Evolutionary conservation across 331 rosid species (phyloP), one percentile per base, ranked within the genome.

Genomic region (Prunus yedoensis): DNA sequence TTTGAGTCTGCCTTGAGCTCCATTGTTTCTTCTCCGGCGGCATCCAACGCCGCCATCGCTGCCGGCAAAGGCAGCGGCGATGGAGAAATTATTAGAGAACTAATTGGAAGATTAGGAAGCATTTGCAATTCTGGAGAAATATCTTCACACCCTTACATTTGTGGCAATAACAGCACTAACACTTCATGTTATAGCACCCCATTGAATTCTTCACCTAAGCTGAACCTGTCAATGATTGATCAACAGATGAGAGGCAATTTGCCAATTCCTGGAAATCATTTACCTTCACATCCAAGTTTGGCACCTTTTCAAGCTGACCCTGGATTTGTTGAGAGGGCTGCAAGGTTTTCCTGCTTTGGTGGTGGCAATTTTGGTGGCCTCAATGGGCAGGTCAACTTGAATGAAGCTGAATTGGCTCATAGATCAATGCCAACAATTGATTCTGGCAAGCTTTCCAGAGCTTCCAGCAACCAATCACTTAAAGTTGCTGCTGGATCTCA

Each of bases 1-100:
- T 83, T 88, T 79, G 91, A 83, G 77, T 88, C 89, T 58, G 87
- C 87, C 56, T 47, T 88, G 73, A 88, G 89, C 61, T 88, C 91
- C 68, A 85, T 88, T 60, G 89, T 85, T 21, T 88, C 91, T 25
- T 88, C 91, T 23, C 91, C 91, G 66, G 87, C 47, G 20, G 81
- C 87, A 2, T 80, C 88, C 60, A 74, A 74, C 64, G 81, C 84
- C 52, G 73, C 61, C 25, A 9, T 54, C 5, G 56, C 58, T 8
- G 16, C 70, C 9, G 73, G 49, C 20, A 62, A 58, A 23, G 78
- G 63, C 10, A 61, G 73, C 53, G 84, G 85, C 30, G 87, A 83
- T 0, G 73, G 82, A 3, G 54, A 73, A 46, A 81, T 85, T 81
- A 78, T 88, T 72, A 79, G 87, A 41, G 91, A 88, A 78, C 63